Conservation (phyloP, 441 rosid species). For the Corymbia calophylla region DNA sequence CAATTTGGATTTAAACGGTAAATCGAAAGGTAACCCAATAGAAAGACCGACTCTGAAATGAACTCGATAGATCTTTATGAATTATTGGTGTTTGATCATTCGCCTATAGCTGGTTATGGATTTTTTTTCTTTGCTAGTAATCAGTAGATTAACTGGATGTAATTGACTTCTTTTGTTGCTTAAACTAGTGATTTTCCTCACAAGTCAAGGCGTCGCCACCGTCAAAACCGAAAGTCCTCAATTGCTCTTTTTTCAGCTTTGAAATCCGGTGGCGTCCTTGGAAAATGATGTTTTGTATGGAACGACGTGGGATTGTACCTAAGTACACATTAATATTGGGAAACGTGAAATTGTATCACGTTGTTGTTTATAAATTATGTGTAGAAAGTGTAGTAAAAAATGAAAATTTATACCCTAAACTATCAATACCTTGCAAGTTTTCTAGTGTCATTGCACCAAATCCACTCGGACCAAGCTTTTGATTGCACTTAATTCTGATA, state of each 20-base stretch:
- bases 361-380: neutral
- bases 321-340: neutral
- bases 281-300: neutral
- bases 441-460: neutral
- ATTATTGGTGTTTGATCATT: neutral
- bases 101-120: neutral
- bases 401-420: neutral
- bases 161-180: neutral
- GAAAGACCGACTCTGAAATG: neutral
- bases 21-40: neutral
- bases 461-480: neutral
- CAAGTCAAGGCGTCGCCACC: neutral
- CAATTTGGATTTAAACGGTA: neutral
- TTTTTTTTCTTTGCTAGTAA: neutral
- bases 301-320: neutral
- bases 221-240: neutral
- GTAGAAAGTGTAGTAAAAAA: neutral
- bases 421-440: neutral
- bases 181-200: neutral
- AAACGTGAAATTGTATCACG: neutral
- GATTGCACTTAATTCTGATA: neutral
- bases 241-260: neutral
- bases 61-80: neutral
- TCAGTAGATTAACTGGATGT: neutral
- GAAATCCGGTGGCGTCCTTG: neutral